Base-by-base conservation (phyloP, 2,329 filamentous ascomycete genomes). In the Fusarium albosuccineum region DNA sequence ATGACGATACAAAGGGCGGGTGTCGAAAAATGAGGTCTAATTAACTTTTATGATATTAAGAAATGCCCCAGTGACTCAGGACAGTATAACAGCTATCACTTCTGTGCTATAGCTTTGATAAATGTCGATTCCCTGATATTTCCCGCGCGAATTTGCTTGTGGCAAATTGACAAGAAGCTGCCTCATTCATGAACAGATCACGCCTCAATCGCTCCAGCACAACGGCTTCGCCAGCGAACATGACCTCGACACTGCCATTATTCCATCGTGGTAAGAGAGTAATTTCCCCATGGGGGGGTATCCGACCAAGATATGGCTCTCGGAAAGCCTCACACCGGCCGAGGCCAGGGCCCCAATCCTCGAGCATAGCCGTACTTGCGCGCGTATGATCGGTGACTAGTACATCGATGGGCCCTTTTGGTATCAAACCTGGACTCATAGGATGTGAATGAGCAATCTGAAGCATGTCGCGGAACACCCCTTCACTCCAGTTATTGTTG, bases 261-360 rank as follows among this genome's bases (percentile, higher is more conserved):
- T 29, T 16, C 40, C 59, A 59, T 22, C 27, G 17, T 3, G 59
- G 55, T 4, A 62, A 11, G 3, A 62, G 46, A n/a, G 59, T 62
- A 17, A 62, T 59, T 13, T 62, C 59, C 3, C 59, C 59, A 14
- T 27, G 27, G 14, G 59, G 59, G 4, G 59, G 59, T 9, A 41
- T 29, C 4, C 59, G 42, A 2, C 59, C 59, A 11, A 62, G 34
- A 53, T 62, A 62, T 1, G 59, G 59, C 7, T 62, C 59, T 33
- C 59, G 57, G 9, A 46, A 58, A 4, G 14, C 59, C 34, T 62
- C 55, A 22, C 59, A 62, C 26, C 17, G 37, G 30, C 55, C 59
- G 10, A 62, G 59, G 27, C 39, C 50, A n/a, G 59, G 59, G 7
- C 59, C 59, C 46, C 55, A 62, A 40, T 50, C 57, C 6, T 57